These are phyloP conservation scores for Lyophyllum semitale DNA, from an alignment of 768 basidiomycete species.

Conservation along the genomic window DNA sequence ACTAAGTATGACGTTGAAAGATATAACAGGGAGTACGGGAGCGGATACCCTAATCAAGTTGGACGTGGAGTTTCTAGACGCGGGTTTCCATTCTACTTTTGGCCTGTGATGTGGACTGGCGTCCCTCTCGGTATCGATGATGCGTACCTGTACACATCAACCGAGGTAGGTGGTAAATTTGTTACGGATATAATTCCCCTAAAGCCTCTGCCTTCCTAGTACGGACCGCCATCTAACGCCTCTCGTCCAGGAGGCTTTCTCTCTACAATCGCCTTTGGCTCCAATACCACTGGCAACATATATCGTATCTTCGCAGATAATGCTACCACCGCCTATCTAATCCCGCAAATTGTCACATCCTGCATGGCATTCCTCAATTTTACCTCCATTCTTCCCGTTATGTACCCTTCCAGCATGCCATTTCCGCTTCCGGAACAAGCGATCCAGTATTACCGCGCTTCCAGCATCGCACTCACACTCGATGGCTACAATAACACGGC, in stretches of 20 bases:
- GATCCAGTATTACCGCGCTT: constrained; percentile 69
- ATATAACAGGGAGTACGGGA: constrained; percentile 8
- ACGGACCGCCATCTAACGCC: constrained; percentile 9
- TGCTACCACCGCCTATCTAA: not conserved
- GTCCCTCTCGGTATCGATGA: not conserved
- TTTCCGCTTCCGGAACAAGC: constrained; percentile 48
- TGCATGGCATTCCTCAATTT: not conserved
- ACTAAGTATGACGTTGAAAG: not conserved
- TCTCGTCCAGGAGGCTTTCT: constrained; percentile 10
- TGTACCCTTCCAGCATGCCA: not conserved
- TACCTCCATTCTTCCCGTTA: not conserved
- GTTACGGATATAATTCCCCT: not conserved
- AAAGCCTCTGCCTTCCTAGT: not conserved
- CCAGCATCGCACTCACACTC: constrained; percentile 59
- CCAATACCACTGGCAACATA: not conserved
- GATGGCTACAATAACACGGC: constrained; percentile 69
- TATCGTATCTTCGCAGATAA: constrained; percentile 12
- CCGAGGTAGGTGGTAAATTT: not conserved
- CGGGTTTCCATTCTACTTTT: constrained; percentile 16
- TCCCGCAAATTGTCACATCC: not conserved
- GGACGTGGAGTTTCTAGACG: constrained; percentile 6
- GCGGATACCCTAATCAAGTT: constrained; percentile 11
- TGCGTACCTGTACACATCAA: constrained; percentile 4
- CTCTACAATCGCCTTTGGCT: constrained; percentile 1
- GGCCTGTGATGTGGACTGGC: constrained; percentile 9